Percentiles rank a stretch among this genome's conserved stretches.
Evolutionary conservation across 768 basidiomycete genomes (phyloP).

Genomic region (Leccinum arenicola): DNA sequence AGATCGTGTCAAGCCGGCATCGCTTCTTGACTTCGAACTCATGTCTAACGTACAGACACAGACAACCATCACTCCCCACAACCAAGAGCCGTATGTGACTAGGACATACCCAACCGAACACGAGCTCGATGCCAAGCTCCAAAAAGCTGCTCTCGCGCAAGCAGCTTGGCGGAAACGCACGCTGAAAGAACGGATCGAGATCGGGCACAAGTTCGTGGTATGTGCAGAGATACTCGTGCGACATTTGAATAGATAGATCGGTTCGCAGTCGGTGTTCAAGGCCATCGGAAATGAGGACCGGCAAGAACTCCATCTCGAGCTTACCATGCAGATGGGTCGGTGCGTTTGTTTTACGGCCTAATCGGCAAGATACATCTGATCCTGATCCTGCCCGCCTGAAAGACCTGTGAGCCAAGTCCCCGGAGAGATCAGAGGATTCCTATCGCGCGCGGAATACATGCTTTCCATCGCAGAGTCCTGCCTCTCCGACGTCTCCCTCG

Average conservation of each 20-base stretch:
- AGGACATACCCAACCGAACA: slow-evolving; percentile 59
- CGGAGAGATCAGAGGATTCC: slow-evolving; percentile 78
- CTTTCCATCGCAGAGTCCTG: slow-evolving; percentile 74
- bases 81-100: slow-evolving; percentile 53
- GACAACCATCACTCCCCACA: slow-evolving; percentile 84
- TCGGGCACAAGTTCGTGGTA: slow-evolving; percentile 73
- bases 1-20: too few species aligned
- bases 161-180: slow-evolving; percentile 64
- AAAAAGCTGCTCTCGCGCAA: slow-evolving; percentile 62
- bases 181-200: slow-evolving; percentile 61
- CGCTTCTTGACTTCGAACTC: too few species aligned
- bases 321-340: slow-evolving; percentile 92
- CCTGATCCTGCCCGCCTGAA: neutral
- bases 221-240: slow-evolving; percentile 23
- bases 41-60: slow-evolving; percentile 38
- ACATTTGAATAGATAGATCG: neutral
- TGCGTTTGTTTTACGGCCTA: slow-evolving; percentile 33
- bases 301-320: slow-evolving; percentile 49
- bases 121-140: slow-evolving; percentile 62
- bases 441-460: slow-evolving; percentile 83
- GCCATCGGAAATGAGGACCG: slow-evolving; percentile 50
- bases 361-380: neutral
- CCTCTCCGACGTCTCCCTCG: slow-evolving; percentile 71
- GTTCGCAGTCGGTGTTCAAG: slow-evolving; percentile 47
- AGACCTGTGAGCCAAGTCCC: slow-evolving; percentile 78